Base-by-base conservation (phyloP, 352 stramenopile genomes). In the Proteromonas lacertae region DNA sequence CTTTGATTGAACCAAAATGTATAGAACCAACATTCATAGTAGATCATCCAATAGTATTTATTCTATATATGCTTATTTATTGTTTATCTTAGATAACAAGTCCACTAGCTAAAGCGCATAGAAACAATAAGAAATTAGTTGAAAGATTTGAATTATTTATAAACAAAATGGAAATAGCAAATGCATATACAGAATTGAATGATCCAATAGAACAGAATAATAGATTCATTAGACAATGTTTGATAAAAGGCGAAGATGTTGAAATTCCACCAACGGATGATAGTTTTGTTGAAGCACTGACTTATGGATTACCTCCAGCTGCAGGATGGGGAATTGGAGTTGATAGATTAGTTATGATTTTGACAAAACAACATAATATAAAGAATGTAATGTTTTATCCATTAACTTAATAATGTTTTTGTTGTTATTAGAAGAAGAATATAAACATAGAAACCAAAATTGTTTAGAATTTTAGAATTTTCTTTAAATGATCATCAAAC, bases 91-190 rank as follows among this genome's bases (percentile, higher is more conserved):
- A n/a, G n/a, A n/a, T 89, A 60, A 52, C 77, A 48, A 89, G 69
- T 49, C 80, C 81, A n/a, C 54, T 93, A 34, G 74, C 80, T 38
- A 95, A 93, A 69, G 80, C 82, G 36, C 80, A 93, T 61, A 61
- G 74, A 33, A 63, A 58, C 38, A 81, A 82, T 43, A 51, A 60
- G 1, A 75, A 69, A 4, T 58, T 93, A 34, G 82, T 82, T 12
- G 83, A 98, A 54, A 64, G 86, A 6, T 97, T 98, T 49, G 86
- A 98, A 60, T 59, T 98, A 17, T 98, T 96, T 57, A 60, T 90
- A 2, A 68, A 72, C 9, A 80, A 82, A 29, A 55, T 75, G 16
- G 86, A 98, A 50, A 70, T 92, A 48, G 86, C 78, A 40, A 98
- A 97, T 55, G 83, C 86, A 10, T 97, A 93, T 61, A 91, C 75